phyloP scores from a whole-genome alignment of 495 filamentous ascomycete species.

The Tricharina praecox region DNA sequence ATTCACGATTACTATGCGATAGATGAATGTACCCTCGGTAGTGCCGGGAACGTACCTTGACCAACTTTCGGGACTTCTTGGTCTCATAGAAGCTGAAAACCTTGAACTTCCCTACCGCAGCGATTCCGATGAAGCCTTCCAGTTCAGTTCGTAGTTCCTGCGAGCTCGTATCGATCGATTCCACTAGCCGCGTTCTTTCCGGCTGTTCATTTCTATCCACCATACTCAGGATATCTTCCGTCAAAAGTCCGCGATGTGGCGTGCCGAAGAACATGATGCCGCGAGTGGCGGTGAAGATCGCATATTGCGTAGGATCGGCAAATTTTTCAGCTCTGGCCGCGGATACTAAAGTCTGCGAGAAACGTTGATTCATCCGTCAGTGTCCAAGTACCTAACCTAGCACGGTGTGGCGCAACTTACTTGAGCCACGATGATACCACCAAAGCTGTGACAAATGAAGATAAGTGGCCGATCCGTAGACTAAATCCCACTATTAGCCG shows the following conservation, averaged over 20 bases:
- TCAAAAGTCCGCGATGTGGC: slow-evolving; percentile 16
- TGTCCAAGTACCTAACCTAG: neutral
- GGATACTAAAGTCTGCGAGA: neutral
- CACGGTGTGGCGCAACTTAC: slow-evolving; percentile 6
- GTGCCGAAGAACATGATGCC: slow-evolving; percentile 19
- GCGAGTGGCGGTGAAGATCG: too few species aligned
- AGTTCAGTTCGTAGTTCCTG: too few species aligned
- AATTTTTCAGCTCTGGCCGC: neutral
- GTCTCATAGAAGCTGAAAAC: neutral
- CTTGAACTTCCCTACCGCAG: too few species aligned
- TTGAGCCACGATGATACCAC: slow-evolving; percentile 26
- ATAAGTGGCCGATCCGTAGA: slow-evolving; percentile 25
- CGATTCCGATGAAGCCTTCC: too few species aligned
- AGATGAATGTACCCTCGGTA: too few species aligned
- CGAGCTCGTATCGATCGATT: too few species aligned
- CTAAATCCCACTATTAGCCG: neutral
- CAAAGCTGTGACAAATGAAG: slow-evolving; percentile 27
- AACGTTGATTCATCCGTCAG: too few species aligned
- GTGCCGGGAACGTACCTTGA: neutral
- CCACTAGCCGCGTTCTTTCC: too few species aligned
- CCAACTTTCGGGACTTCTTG: neutral
- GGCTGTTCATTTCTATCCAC: slow-evolving; percentile 3
- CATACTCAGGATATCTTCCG: slow-evolving; percentile 9
- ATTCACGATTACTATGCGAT: neutral
- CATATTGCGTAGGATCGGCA: too few species aligned